Evolutionary conservation across 345 rosid genomes (phyloP).

Genomic region (Eucalyptus microcorys): DNA sequence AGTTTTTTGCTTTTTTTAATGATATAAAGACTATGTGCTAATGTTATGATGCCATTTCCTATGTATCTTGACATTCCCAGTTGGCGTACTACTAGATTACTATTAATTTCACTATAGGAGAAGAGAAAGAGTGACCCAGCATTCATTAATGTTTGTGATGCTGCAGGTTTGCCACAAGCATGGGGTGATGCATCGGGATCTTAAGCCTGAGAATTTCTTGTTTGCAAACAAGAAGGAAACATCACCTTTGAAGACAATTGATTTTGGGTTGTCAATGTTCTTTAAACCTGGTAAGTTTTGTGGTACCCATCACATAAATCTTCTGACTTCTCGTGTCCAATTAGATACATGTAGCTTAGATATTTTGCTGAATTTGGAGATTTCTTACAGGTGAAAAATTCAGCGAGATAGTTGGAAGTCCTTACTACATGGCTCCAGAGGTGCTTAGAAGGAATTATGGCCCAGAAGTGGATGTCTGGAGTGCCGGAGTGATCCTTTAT

Average conservation of each 20-base stretch:
- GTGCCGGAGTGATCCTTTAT: constrained; percentile 93
- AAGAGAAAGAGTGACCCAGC: neutral
- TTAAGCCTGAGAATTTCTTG: constrained; percentile 92
- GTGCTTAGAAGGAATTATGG: constrained; percentile 82
- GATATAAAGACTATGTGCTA: neutral
- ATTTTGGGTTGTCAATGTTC: constrained; percentile 93
- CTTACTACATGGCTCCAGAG: constrained; percentile 99
- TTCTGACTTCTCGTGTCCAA: neutral
- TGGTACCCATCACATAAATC: neutral
- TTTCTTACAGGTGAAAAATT: constrained; percentile 62
- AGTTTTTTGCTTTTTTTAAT: neutral
- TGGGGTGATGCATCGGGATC: constrained; percentile 90
- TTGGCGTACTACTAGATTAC: neutral
- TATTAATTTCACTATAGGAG: neutral
- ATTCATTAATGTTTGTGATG: neutral
- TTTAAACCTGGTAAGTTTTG: constrained; percentile 72
- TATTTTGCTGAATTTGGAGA: neutral
- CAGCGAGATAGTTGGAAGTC: constrained; percentile 92
- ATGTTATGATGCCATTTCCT: neutral
- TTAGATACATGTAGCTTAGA: neutral
- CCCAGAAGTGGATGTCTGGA: constrained; percentile 93
- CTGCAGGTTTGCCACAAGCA: constrained; percentile 80
- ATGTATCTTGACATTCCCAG: neutral
- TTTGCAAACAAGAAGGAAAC: constrained; percentile 87
- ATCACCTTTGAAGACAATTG: constrained; percentile 75